Base-by-base conservation (phyloP, 495 filamentous ascomycete species). In the Zalerion maritima region DNA sequence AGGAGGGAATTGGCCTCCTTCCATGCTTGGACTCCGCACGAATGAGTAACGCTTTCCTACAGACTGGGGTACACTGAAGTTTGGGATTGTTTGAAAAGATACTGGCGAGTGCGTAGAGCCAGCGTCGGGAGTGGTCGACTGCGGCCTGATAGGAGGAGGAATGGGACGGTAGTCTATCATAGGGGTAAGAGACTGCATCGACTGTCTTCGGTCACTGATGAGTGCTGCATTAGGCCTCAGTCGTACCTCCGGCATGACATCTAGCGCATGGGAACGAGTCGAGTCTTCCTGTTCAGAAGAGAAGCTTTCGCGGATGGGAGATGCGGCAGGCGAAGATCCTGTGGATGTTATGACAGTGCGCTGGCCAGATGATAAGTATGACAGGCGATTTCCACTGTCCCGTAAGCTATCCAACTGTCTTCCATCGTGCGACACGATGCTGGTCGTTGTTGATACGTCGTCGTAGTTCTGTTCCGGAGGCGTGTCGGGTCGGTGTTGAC, bases 321-420 rank as follows among this genome's bases (percentile, higher is more conserved):
- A 73, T 31, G 43, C 58, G 5, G 57, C 50, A 5, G 64, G 60
- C 1, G 68, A 72, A 3, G 69, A 71, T 10, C 55, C 55, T 14
- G 59, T 52, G 6, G 69, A 72, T 6, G 67, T 70, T 4, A 71
- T 35, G 8, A 62, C 47, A 0, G 68, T 73, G 17, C 64, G 59
- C 25, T 73, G 67, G 15, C 72, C 69, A 1, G 74, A 69, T 18
- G 67, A 69, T 13, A 71, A 46, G 23, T 62, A 74, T 5, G 77
- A 75, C 19, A 78, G 62, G 14, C 71, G 68, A 35, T 75, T 60
- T 20, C 46, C 35, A n/a, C 58, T 63, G 32, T 68, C 54, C 28
- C 64, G 54, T 18, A 68, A 40, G 28, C 45, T 54, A 16, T 71
- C 60, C 4, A 68, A 47, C 19, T 67, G 61, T 26, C 47, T 50